Conservation (phyloP, 176 grass and related monocot species). For the Aegilops umbellulata region DNA sequence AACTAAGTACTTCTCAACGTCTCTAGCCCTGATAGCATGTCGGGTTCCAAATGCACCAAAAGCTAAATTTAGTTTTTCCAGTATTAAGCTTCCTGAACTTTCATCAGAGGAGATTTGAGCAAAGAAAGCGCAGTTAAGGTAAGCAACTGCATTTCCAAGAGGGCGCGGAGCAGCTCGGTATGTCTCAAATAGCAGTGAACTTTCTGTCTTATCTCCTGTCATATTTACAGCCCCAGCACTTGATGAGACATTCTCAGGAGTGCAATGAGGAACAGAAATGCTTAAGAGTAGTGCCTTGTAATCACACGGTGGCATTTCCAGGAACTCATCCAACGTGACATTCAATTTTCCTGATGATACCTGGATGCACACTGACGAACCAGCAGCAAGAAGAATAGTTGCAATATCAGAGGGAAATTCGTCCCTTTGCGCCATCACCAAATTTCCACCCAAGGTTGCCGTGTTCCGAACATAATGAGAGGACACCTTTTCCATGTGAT, state of each 20-base stretch:
- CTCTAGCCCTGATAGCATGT: slow-evolving; percentile 80
- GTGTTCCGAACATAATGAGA: slow-evolving; percentile 80
- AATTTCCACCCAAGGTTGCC: slow-evolving; percentile 87
- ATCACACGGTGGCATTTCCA: slow-evolving; percentile 74
- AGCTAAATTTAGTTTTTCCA: slow-evolving; percentile 49
- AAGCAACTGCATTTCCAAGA: slow-evolving; percentile 70
- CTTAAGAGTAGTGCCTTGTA: slow-evolving; percentile 61
- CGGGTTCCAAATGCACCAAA: slow-evolving; percentile 85
- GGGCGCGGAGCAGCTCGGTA: slow-evolving; percentile 71
- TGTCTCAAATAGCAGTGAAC: slow-evolving; percentile 70
- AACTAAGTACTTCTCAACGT: slow-evolving; percentile 68
- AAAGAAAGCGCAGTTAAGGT: slow-evolving; percentile 87
- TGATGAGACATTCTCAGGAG: slow-evolving; percentile 8
- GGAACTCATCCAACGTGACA: slow-evolving; percentile 62
- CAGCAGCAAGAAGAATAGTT: slow-evolving; percentile 77
- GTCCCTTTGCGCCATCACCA: slow-evolving; percentile 79
- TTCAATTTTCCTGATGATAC: slow-evolving; percentile 46
- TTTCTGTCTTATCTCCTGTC: background rate
- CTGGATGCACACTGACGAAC: slow-evolving; percentile 57
- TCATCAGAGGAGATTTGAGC: slow-evolving; percentile 52
- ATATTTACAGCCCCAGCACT: background rate
- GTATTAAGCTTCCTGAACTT: slow-evolving; percentile 41
- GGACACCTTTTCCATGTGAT: slow-evolving; percentile 92
- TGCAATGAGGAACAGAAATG: slow-evolving; percentile 60
- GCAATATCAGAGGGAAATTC: slow-evolving; percentile 75